phyloP scores from a whole-genome alignment of 2,329 filamentous ascomycete genomes.

The Helicocarpus griseus region DNA sequence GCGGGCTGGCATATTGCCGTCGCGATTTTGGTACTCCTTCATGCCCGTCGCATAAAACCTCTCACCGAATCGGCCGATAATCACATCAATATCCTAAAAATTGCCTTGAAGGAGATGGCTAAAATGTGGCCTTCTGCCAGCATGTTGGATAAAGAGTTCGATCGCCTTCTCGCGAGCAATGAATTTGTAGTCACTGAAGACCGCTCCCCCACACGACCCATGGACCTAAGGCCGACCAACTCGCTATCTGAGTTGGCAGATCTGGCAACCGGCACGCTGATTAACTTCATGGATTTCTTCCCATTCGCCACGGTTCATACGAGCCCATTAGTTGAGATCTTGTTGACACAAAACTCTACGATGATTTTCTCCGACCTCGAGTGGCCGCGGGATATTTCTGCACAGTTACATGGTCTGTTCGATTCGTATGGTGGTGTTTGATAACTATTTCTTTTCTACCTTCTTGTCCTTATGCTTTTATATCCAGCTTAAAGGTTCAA shows the following conservation, averaged over 20 bases:
- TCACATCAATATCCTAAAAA: constrained; percentile 24
- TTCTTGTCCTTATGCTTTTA: not conserved
- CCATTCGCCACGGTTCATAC: constrained; percentile 26
- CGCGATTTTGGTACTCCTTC: constrained; percentile 33
- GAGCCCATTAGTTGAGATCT: constrained; percentile 18
- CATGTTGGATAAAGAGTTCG: constrained; percentile 25
- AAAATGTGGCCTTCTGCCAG: constrained; percentile 30
- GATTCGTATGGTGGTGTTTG: constrained; percentile 3
- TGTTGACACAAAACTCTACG: constrained; percentile 13
- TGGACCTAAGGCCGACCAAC: constrained; percentile 10
- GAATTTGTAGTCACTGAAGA: constrained; percentile 6
- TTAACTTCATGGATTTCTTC: constrained; percentile 27
- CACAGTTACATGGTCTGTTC: constrained; percentile 1
- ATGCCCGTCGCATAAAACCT: constrained; percentile 26
- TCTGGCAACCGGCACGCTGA: constrained; percentile 9
- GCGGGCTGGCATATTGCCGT: constrained; percentile 37
- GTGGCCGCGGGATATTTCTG: constrained; percentile 2
- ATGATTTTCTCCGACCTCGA: constrained; percentile 5
- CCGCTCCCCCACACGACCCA: constrained; percentile 9
- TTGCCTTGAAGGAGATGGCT: constrained; percentile 25
- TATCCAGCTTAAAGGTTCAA: too few relatives aligned
- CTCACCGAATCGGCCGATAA: constrained; percentile 24
- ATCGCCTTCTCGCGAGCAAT: constrained; percentile 16
- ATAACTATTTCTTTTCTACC: not conserved
- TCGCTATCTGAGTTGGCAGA: constrained; percentile 6